These are phyloP conservation scores for Apium graveolens DNA, from an alignment of 129 eudicot species.

Conservation along the genomic window DNA sequence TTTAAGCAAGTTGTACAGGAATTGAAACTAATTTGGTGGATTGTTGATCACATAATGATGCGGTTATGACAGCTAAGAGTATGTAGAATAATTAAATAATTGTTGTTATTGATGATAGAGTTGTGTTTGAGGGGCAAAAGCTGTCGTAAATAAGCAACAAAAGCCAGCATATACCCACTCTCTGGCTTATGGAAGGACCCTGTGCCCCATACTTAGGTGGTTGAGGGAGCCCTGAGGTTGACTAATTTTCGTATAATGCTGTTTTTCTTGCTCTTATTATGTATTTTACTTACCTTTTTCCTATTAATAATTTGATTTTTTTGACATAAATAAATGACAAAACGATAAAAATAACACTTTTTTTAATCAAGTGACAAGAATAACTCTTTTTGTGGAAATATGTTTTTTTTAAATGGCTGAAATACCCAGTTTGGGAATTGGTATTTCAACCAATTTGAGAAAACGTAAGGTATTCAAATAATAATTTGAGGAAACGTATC, in stretches of 20 bases:
- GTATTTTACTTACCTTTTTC: too few relatives aligned
- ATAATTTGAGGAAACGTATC: too few relatives aligned
- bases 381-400: too few relatives aligned
- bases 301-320: too few relatives aligned
- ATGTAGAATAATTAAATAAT: neutral
- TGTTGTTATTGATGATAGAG: neutral
- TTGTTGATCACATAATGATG: neutral
- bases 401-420: too few relatives aligned
- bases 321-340: too few relatives aligned
- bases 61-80: constrained; percentile 4
- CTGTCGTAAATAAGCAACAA: constrained; percentile 12
- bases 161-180: constrained; percentile 16
- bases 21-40: neutral
- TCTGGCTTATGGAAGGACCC: constrained; percentile 11
- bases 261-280: too few relatives aligned
- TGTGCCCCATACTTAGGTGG: constrained; percentile 10
- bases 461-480: too few relatives aligned
- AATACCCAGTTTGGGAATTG: too few relatives aligned
- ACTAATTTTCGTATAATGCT: neutral
- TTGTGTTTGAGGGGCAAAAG: constrained; percentile 2
- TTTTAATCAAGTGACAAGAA: too few relatives aligned
- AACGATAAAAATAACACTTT: too few relatives aligned
- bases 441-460: too few relatives aligned
- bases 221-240: neutral
- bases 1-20: neutral